Evolutionary conservation across 495 filamentous ascomycete genomes (phyloP), one percentile per base, ranked within the genome.

Genomic region (Penicillium soppii): DNA sequence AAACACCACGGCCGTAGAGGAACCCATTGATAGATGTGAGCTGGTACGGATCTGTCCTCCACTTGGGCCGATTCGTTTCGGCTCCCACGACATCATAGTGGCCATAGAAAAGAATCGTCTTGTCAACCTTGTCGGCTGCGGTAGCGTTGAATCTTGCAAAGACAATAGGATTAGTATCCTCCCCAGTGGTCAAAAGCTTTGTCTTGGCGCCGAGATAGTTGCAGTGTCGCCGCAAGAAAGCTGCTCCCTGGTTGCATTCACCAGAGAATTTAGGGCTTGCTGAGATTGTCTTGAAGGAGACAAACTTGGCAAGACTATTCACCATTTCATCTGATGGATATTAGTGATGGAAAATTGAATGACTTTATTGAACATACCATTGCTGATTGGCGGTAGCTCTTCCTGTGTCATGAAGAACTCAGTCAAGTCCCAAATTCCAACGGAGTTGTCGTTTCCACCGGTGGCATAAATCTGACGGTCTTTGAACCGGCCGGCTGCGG

Each of bases 1-100:
- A 91, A 3, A 92, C 89, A 16, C 94, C 94, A 54, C 94, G 90
- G n/a, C 95, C 94, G 58, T 98, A 97, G 2, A 97, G 75, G 62
- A 96, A 97, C 6, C 95, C 94, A 60, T 95, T 88, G 43, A 89
- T 80, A 1, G 92, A 92, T 19, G 82, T 82, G 47, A 97, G 76
- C 38, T 87, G 80, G 62, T 96, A 97, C 0, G 94, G 95, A 54
- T 96, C 88, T 7, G 83, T 81, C 44, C 82, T 83, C 94, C 94
- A 97, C 53, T 88, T 89, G 26, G 72, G 62, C 35, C 80, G 79
- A 46, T 87, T 85, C 26, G 86, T 83, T 47, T 95, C 89, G 0
- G 95, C 94, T 16, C 89, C 81, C n/a, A 98, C 91, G n/a, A 98
- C 90, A 52, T 98, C 94, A 69, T 98, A 98, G 58, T 98, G 94